phyloP scores from a whole-genome alignment of 768 basidiomycete genomes.

The Agrocybe praecox region DNA sequence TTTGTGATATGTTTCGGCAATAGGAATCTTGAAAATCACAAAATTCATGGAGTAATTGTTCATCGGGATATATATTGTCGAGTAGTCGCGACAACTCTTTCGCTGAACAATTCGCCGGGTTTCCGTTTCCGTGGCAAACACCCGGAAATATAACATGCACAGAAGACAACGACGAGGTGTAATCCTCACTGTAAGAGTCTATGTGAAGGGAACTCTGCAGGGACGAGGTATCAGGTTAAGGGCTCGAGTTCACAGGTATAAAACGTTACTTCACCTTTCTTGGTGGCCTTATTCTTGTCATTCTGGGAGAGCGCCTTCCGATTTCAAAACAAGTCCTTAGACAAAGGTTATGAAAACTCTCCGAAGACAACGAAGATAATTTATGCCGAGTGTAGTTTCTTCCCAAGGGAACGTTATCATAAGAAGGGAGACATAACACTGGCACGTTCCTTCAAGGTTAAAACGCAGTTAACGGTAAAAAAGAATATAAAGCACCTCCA shows the following conservation, averaged over 20 bases:
- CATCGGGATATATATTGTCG: background rate
- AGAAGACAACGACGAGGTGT: background rate
- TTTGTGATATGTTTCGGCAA: background rate
- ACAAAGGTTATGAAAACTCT: constrained; percentile 8
- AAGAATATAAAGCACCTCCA: background rate
- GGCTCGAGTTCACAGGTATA: background rate
- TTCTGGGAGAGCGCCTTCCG: constrained; percentile 1
- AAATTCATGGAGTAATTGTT: background rate
- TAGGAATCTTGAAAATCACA: background rate
- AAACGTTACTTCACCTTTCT: background rate
- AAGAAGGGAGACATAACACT: constrained; percentile 7
- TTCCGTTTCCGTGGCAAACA: too few species aligned
- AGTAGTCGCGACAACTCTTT: constrained; percentile 1
- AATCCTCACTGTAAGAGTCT: background rate
- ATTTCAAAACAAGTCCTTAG: constrained; percentile 10
- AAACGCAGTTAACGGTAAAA: background rate
- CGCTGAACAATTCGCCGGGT: background rate
- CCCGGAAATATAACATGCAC: background rate
- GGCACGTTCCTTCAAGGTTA: background rate
- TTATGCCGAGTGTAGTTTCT: constrained; percentile 12
- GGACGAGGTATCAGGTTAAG: background rate
- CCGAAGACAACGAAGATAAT: constrained; percentile 4
- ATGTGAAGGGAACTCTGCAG: background rate
- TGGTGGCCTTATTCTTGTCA: background rate
- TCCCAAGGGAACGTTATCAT: constrained; percentile 8